phyloP scores from a whole-genome alignment of 805 yeast species.

The Monosporozyma unispora region DNA sequence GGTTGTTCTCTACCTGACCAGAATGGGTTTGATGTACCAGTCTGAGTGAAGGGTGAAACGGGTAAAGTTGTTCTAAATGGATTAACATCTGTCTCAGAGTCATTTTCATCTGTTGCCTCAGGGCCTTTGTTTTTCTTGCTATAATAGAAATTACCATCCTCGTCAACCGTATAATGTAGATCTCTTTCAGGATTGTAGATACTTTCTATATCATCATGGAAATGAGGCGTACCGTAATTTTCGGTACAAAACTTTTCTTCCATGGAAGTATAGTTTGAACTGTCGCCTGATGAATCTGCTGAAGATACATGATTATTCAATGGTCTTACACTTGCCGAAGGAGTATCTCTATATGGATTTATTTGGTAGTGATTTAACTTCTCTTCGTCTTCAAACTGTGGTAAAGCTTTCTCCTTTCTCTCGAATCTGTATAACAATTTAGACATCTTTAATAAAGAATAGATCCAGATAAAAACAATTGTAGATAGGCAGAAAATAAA shows the following conservation, averaged over 20 bases:
- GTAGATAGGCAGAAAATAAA: neutral
- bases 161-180: conserved; percentile 17
- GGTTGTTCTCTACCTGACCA: neutral
- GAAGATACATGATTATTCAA: neutral
- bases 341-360: conserved; percentile 1
- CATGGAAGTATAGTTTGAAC: neutral
- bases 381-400: neutral
- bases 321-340: neutral
- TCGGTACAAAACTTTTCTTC: conserved; percentile 2
- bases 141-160: conserved; percentile 21
- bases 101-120: neutral
- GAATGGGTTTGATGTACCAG: neutral
- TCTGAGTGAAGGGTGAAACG: neutral
- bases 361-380: neutral
- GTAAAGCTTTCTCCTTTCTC: neutral
- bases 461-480: conserved; percentile 6
- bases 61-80: neutral
- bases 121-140: conserved; percentile 7
- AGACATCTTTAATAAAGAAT: neutral
- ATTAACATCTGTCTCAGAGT: neutral
- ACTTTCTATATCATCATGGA: conserved; percentile 8
- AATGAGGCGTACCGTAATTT: conserved; percentile 5
- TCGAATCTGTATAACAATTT: neutral
- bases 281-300: neutral
- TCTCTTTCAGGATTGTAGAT: conserved; percentile 15